Evolutionary conservation across 768 basidiomycete species (phyloP).

Genomic region (Boletus rubroflammeus): DNA sequence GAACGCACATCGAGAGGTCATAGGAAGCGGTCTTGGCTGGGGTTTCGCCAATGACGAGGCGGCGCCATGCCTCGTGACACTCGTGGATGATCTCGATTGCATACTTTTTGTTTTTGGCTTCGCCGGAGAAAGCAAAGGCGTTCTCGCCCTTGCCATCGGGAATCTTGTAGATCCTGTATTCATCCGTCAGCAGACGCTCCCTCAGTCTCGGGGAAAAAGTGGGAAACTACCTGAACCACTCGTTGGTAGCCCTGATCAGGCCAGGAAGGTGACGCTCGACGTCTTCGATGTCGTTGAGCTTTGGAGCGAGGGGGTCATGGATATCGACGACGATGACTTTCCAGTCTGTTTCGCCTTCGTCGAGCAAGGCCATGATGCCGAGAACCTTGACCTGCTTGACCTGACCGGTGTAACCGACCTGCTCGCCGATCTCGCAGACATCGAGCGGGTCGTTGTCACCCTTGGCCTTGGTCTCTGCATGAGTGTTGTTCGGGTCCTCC

Average conservation of each 20-base stretch:
- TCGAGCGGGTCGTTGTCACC: conserved; percentile 99
- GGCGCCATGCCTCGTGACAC: conserved; percentile 98
- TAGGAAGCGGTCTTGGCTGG: conserved; percentile 68
- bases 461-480: conserved; percentile 97
- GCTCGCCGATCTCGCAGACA: conserved; percentile 99
- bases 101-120: conserved; percentile 99
- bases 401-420: conserved; percentile 94
- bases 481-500: conserved; percentile 86
- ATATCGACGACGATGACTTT: conserved; percentile 99
- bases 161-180: conserved; percentile 85
- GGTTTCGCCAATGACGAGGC: conserved; percentile 77
- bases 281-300: conserved; percentile 98
- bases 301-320: conserved; percentile 89
- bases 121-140: conserved; percentile 97
- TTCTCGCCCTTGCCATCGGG: conserved; percentile 97
- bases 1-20: conserved; percentile 80
- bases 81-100: conserved; percentile 99
- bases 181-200: background rate
- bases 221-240: conserved; percentile 88
- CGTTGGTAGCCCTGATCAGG: conserved; percentile 93
- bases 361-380: conserved; percentile 98
- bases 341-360: conserved; percentile 99
- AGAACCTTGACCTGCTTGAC: conserved; percentile 99
- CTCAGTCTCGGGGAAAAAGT: background rate
- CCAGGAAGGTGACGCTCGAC: conserved; percentile 98